Evolutionary conservation across 108 stramenopile species (phyloP).

Genomic region (Nitzschia putrida): DNA sequence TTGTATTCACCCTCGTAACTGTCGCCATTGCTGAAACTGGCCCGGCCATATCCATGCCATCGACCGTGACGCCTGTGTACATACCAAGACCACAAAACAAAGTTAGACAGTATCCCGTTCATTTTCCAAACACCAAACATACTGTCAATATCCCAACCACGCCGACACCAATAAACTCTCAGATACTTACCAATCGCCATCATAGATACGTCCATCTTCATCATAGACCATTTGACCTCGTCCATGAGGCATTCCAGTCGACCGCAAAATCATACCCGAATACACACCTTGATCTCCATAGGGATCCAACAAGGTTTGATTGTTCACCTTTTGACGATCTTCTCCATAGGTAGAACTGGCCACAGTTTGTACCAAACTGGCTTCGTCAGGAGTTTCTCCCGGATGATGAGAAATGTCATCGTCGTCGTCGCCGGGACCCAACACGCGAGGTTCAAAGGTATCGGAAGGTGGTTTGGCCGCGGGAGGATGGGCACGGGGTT

Average conservation of each 20-base stretch:
- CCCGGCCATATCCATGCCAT: constrained; percentile 60
- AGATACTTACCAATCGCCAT: constrained; percentile 22
- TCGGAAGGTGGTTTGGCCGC: neutral
- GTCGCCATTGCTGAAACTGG: constrained; percentile 51
- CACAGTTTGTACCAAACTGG: constrained; percentile 47
- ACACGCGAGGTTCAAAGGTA: constrained; percentile 5
- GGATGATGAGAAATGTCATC: constrained; percentile 31
- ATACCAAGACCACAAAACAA: neutral
- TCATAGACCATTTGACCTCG: constrained; percentile 62
- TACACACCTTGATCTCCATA: constrained; percentile 79
- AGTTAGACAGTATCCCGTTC: too few species aligned
- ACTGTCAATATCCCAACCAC: too few species aligned
- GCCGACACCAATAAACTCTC: neutral
- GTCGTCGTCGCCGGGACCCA: constrained; percentile 26
- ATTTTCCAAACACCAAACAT: too few species aligned
- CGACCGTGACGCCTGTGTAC: constrained; percentile 47
- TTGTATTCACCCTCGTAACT: constrained; percentile 62
- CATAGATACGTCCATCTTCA: constrained; percentile 54
- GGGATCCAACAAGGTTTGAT: constrained; percentile 52
- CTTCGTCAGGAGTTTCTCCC: constrained; percentile 14
- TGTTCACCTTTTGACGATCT: constrained; percentile 55
- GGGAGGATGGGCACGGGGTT: neutral
- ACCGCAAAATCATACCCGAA: constrained; percentile 69
- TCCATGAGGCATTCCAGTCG: constrained; percentile 79
- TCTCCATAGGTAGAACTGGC: constrained; percentile 61